Evolutionary conservation across 805 yeast genomes (phyloP), one percentile per base, ranked within the genome.

Genomic region (Metschnikowia continentalis): DNA sequence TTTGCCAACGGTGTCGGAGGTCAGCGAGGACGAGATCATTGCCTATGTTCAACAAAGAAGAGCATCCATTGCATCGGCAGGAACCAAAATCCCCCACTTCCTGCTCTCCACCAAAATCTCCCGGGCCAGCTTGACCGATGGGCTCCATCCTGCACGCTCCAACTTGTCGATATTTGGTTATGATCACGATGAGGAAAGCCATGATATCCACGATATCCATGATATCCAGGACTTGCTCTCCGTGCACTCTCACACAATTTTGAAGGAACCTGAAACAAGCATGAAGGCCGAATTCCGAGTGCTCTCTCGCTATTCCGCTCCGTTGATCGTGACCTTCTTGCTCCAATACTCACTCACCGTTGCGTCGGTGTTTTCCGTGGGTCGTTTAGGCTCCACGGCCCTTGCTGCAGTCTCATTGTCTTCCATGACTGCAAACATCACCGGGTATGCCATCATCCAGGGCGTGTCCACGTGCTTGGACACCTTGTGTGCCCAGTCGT

Each of bases 401-500:
- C 71, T 87, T 45, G 92, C 90, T 14, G 92, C 90, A 32, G 86
- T 85, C 6, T 81, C 90, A 14, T 68, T 87, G 45, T 85, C 88
- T 15, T 78, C 87, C 19, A 86, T 86, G 90, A 84, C 90, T 4
- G 87, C 89, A 6, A 86, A 85, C 61, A 85, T 87, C 48, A 77
- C 86, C 3, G 91, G 89, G 1, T 79, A 85, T 54, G 87, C 90
- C 35, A 77, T 86, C 10, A 83, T 87, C 56, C 87, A 86, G 58
- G 94, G 92, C 11, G 77, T 86, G 2, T 82, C 90, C n/a, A 86
- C 94, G 0, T 82, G 90, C 51, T 73, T 87, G 48, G 92, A 86
- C 60, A 87, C 92, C 0, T 73, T 87, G 35, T 81, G 91, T 63
- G 86, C 91, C 1, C 92, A 87, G 65, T 86, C 91, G 1, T 86